phyloP scores from a whole-genome alignment of 108 stramenopile species.

The Schizochytrium sp. region DNA sequence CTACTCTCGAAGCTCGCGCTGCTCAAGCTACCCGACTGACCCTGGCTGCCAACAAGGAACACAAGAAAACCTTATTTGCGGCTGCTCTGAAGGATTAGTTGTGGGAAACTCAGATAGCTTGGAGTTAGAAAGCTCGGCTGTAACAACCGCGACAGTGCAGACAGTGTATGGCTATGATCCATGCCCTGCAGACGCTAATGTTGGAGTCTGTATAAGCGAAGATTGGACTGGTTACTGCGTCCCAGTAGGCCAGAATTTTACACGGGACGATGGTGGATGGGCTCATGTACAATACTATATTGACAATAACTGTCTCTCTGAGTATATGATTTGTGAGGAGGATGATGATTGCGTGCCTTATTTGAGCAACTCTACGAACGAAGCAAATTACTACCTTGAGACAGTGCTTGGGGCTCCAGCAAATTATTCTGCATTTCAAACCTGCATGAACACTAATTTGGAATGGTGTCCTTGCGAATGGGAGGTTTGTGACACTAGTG shows the following conservation, averaged over 20 bases:
- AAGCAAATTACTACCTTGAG: neutral
- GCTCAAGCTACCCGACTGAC: neutral
- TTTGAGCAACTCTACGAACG: neutral
- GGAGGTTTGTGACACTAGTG: neutral
- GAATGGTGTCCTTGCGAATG: slow-evolving; percentile 4
- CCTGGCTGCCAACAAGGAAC: neutral
- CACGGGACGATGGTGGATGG: too few relatives aligned
- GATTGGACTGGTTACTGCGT: too few relatives aligned
- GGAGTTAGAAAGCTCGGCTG: neutral
- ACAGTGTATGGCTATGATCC: neutral
- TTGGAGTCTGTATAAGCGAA: too few relatives aligned
- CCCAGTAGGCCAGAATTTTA: too few relatives aligned
- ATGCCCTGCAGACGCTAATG: neutral
- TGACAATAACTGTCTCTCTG: too few relatives aligned
- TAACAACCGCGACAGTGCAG: neutral
- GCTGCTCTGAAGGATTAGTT: slow-evolving; percentile 9
- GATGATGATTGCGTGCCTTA: neutral
- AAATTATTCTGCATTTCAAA: neutral
- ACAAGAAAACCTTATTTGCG: neutral
- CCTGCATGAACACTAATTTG: slow-evolving; percentile 20
- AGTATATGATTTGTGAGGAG: neutral
- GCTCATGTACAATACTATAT: too few relatives aligned
- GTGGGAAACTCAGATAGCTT: neutral
- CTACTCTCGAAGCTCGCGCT: neutral
- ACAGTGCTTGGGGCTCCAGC: neutral